Evolutionary conservation across 345 rosid genomes (phyloP).

Genomic region (Orychophragmus violaceus): DNA sequence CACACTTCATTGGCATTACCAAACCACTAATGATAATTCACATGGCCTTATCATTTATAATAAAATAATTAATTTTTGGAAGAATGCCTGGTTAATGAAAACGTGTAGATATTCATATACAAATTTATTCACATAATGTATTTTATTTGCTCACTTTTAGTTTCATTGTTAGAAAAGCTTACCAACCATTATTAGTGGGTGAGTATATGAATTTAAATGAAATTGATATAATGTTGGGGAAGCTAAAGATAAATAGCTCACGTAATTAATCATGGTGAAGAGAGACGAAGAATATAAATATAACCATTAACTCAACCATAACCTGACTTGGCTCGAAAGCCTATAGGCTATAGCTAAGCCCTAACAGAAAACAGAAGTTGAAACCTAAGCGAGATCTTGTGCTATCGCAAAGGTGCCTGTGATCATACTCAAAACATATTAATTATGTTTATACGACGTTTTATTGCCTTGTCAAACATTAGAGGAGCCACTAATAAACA

Average conservation of each 20-base stretch:
- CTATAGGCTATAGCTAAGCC: no score
- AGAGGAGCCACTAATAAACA: slow-evolving; percentile 9
- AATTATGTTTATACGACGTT: neutral
- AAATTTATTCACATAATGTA: neutral
- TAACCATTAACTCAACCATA: neutral
- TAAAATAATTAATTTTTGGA: neutral
- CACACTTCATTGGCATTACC: slow-evolving; percentile 12
- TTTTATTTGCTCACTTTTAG: neutral
- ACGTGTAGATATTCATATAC: neutral
- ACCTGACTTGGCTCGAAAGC: neutral
- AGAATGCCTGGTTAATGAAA: neutral
- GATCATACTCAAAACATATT: neutral
- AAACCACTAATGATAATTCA: slow-evolving; percentile 14
- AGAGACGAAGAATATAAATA: neutral
- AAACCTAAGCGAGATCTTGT: neutral
- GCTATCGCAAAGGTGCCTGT: neutral
- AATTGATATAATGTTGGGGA: neutral
- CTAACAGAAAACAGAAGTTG: neutral
- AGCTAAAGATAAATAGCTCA: neutral
- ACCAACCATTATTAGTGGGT: neutral
- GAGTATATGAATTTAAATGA: neutral
- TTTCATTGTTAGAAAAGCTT: neutral
- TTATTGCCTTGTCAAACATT: neutral
- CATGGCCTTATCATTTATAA: slow-evolving; percentile 2
- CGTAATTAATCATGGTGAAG: neutral